These are phyloP conservation scores for Quercus suber DNA, from an alignment of 306 rosid species.

Conservation along the genomic window DNA sequence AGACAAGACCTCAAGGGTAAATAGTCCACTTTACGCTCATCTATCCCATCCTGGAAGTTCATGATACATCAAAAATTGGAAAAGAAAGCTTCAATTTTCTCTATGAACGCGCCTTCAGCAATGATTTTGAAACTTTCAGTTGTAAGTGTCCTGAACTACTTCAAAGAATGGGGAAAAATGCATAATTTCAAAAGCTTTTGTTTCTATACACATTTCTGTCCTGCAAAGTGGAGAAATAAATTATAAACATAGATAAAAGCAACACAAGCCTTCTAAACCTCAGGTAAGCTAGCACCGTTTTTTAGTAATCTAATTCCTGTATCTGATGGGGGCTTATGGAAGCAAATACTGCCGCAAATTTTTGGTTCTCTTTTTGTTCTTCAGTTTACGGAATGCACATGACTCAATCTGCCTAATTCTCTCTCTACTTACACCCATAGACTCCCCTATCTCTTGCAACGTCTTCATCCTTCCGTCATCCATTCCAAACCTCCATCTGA, in stretches of 20 bases:
- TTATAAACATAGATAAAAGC: conserved; percentile 14
- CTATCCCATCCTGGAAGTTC: too few species aligned
- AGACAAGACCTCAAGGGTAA: too few species aligned
- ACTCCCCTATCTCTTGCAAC: conserved; percentile 92
- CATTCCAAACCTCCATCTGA: conserved; percentile 95
- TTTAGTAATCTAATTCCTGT: conserved; percentile 14
- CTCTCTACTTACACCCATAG: conserved; percentile 93
- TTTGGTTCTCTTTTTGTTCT: conserved; percentile 82
- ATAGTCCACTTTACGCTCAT: too few species aligned
- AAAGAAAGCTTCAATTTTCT: too few species aligned
- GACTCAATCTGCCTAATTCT: conserved; percentile 91
- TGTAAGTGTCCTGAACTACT: background rate
- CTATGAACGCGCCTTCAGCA: background rate
- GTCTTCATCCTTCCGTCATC: conserved; percentile 96
- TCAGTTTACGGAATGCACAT: conserved; percentile 82
- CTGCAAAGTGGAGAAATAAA: conserved; percentile 7
- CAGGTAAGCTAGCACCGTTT: conserved; percentile 24
- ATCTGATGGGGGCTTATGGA: conserved; percentile 41
- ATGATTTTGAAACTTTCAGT: background rate
- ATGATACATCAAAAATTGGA: too few species aligned
- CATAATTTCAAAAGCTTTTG: conserved; percentile 20
- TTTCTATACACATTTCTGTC: conserved; percentile 36
- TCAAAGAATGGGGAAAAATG: conserved; percentile 17
- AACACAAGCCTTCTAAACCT: conserved; percentile 15
- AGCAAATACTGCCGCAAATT: conserved; percentile 82